These are phyloP conservation scores for Rosa multiflora DNA, from an alignment of 306 rosid genomes.

Conservation along the genomic window DNA sequence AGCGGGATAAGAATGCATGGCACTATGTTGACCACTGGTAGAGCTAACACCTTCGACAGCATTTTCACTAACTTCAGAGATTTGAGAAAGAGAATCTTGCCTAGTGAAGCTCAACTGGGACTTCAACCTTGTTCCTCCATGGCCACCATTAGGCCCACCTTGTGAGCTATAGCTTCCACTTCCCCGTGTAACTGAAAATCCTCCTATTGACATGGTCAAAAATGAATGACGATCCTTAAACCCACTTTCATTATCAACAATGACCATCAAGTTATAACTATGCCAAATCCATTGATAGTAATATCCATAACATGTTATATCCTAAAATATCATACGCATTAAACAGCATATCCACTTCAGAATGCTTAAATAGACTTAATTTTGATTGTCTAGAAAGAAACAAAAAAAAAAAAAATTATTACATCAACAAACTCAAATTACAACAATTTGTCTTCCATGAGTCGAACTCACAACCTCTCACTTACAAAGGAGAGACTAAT, in stretches of 20 bases:
- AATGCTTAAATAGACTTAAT: not conserved
- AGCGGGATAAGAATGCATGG: conserved; percentile 40
- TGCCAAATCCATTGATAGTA: not conserved
- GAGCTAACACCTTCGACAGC: conserved; percentile 42
- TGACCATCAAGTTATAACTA: not conserved
- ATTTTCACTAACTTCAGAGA: conserved; percentile 53
- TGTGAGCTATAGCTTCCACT: conserved; percentile 51
- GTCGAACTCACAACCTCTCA: too few relatives aligned
- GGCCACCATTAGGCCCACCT: conserved; percentile 41
- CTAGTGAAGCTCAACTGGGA: conserved; percentile 79
- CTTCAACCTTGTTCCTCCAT: conserved; percentile 55
- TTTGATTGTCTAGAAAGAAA: not conserved
- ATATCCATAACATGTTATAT: not conserved
- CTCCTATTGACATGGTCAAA: conserved; percentile 31
- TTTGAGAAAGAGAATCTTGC: conserved; percentile 76
- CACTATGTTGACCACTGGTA: conserved; percentile 34
- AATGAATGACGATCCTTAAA: not conserved
- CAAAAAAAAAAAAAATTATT: too few relatives aligned
- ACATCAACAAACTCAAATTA: too few relatives aligned
- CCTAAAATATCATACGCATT: not conserved
- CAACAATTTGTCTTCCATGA: too few relatives aligned
- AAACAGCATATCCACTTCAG: not conserved
- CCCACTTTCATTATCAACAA: not conserved
- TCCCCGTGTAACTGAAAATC: conserved; percentile 80
- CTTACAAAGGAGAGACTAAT: too few relatives aligned